These are phyloP conservation scores for Mycena pura DNA, from an alignment of 768 basidiomycete species.

Conservation along the genomic window DNA sequence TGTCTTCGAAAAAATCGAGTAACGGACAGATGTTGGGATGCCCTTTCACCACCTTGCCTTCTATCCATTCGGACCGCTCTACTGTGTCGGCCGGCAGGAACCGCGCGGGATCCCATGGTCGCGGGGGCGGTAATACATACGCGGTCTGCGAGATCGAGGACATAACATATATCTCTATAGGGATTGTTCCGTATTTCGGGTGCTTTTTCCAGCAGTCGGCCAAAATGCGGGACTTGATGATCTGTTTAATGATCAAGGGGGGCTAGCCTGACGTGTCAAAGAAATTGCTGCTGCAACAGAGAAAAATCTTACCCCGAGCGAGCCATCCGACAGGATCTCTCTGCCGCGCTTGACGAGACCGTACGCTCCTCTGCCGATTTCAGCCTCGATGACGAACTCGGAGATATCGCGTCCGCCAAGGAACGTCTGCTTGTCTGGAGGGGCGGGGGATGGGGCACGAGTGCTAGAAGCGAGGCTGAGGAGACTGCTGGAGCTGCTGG, in stretches of 20 bases:
- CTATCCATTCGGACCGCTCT: slow-evolving; percentile 57
- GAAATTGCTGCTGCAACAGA: slow-evolving; percentile 18
- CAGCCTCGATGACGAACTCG: slow-evolving; percentile 84
- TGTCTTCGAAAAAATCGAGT: slow-evolving; percentile 96
- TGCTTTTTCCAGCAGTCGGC: slow-evolving; percentile 99
- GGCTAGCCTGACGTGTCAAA: slow-evolving; percentile 58
- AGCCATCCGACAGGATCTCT: slow-evolving; percentile 76
- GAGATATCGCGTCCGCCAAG: slow-evolving; percentile 77
- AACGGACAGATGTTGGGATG: slow-evolving; percentile 96
- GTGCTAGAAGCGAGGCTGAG: slow-evolving; percentile 67
- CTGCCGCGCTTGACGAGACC: slow-evolving; percentile 92
- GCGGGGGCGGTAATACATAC: slow-evolving; percentile 76
- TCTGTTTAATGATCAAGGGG: slow-evolving; percentile 93
- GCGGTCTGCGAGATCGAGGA: slow-evolving; percentile 84
- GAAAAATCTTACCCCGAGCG: slow-evolving; percentile 74
- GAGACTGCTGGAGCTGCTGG: slow-evolving; percentile 66
- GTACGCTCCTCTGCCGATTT: slow-evolving; percentile 94
- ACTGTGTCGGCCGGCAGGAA: slow-evolving; percentile 10
- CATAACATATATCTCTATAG: slow-evolving; percentile 97
- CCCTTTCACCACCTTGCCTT: slow-evolving; percentile 77
- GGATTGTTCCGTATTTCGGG: slow-evolving; percentile 92
- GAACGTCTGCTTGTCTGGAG: slow-evolving; percentile 50
- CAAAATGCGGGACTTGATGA: slow-evolving; percentile 97
- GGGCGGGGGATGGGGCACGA: slow-evolving; percentile 65
- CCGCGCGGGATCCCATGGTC: slow-evolving; percentile 80